Evolutionary conservation across 148 eudicot genomes (phyloP).

Genomic region (Rhododendron mucronatum): DNA sequence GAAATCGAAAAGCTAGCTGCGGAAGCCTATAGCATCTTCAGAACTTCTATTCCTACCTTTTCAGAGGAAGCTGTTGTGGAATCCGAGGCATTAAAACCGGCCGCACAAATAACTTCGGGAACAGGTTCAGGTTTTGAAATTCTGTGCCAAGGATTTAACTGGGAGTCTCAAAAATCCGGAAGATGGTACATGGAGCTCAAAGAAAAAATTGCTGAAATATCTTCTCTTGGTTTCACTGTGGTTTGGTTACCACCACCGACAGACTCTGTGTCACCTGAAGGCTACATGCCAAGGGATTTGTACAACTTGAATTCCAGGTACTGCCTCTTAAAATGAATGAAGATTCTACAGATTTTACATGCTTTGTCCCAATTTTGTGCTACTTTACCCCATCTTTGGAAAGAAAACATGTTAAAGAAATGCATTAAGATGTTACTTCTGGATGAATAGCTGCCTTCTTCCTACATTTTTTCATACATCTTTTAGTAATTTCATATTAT

Average conservation of each 20-base stretch:
- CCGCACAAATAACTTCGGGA: constrained; percentile 48
- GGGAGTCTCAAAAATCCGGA: constrained; percentile 97
- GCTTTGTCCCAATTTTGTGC: not conserved
- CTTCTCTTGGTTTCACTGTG: constrained; percentile 81
- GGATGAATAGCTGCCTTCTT: not conserved
- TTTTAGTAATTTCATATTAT: not conserved
- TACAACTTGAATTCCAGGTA: constrained; percentile 94
- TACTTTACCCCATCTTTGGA: not conserved
- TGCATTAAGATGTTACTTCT: not conserved
- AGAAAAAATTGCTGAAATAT: constrained; percentile 53
- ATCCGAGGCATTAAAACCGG: constrained; percentile 32
- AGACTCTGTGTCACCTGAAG: constrained; percentile 96
- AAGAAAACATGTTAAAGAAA: not conserved
- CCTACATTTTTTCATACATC: not conserved
- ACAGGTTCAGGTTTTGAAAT: constrained; percentile 93
- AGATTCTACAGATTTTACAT: not conserved
- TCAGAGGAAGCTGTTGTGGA: constrained; percentile 41
- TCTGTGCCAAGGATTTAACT: constrained; percentile 91
- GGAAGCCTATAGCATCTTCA: constrained; percentile 86
- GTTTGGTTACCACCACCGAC: constrained; percentile 98
- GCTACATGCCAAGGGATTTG: constrained; percentile 96
- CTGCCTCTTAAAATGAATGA: not conserved
- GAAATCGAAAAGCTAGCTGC: constrained; percentile 99
- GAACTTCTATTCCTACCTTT: constrained; percentile 54
- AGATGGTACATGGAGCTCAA: constrained; percentile 84